These are phyloP conservation scores for Aspergillus sclerotioniger DNA, from an alignment of 495 filamentous ascomycete species.

Conservation along the genomic window DNA sequence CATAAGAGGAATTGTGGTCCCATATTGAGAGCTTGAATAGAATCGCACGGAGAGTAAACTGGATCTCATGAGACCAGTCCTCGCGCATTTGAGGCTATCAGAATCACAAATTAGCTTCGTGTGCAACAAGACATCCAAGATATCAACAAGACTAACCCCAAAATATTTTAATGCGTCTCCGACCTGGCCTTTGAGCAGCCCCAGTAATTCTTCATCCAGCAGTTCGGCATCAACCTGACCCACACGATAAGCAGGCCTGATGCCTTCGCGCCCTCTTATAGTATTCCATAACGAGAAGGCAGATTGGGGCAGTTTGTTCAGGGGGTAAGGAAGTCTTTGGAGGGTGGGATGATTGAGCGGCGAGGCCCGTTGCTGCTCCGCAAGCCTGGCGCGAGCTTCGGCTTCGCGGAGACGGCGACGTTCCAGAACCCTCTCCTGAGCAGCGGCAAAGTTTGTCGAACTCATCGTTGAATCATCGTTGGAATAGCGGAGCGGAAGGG, in stretches of 20 bases:
- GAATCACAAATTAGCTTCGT: conserved; percentile 1
- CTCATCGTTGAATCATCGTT: conserved; percentile 58
- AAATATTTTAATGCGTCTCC: conserved; percentile 88
- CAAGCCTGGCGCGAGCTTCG: conserved; percentile 53
- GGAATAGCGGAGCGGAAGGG: conserved; percentile 4
- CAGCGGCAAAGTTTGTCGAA: conserved; percentile 76
- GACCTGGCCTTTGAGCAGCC: conserved; percentile 80
- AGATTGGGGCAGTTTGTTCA: conserved; percentile 56
- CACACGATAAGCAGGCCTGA: conserved; percentile 82
- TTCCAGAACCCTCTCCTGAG: conserved; percentile 77
- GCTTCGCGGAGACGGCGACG: conserved; percentile 71
- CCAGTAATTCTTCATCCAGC: conserved; percentile 89
- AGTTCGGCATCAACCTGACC: conserved; percentile 96
- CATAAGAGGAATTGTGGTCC: conserved; percentile 95
- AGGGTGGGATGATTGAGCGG: conserved; percentile 51
- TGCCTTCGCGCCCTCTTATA: conserved; percentile 73
- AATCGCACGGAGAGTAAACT: conserved; percentile 69
- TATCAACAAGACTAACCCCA: conserved; percentile 47
- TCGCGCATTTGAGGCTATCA: conserved; percentile 60
- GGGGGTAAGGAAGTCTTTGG: conserved; percentile 61
- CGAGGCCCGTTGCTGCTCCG: conserved; percentile 56
- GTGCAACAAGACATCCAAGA: neutral
- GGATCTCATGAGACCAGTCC: conserved; percentile 85
- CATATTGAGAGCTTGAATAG: conserved; percentile 95
- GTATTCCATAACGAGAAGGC: conserved; percentile 64